Conservation (phyloP, 495 filamentous ascomycete genomes). For the Hyphodiscus hymeniophilus region DNA sequence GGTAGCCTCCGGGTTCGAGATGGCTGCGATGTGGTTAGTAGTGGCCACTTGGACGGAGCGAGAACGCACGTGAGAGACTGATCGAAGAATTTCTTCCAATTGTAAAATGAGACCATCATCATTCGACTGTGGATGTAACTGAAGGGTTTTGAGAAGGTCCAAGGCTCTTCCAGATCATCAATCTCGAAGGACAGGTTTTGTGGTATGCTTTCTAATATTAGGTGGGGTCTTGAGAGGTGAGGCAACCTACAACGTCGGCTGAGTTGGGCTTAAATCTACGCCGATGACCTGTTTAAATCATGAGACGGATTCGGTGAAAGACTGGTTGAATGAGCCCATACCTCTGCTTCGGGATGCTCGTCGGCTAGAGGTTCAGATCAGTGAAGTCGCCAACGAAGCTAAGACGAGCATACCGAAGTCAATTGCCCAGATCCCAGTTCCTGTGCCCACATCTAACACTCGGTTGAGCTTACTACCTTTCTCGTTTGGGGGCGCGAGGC, state of each 20-base stretch:
- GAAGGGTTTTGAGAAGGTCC: conserved; percentile 27
- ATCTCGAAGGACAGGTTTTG: conserved; percentile 29
- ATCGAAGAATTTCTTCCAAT: conserved; percentile 30
- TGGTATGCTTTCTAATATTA: no score
- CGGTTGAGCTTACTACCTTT: conserved; percentile 36
- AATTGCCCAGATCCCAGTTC: conserved; percentile 51
- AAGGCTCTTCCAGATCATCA: conserved; percentile 27
- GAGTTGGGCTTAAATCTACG: conserved; percentile 56
- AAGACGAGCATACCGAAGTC: conserved; percentile 35
- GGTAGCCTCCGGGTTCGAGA: conserved; percentile 41
- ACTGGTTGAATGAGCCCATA: no score
- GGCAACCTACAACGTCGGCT: conserved; percentile 39
- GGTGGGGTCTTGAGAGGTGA: background rate
- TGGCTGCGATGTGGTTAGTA: no score
- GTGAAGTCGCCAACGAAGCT: no score
- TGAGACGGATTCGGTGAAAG: no score
- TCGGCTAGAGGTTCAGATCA: no score
- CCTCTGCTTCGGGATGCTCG: conserved; percentile 40
- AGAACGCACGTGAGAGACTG: conserved; percentile 28
- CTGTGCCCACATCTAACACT: conserved; percentile 56
- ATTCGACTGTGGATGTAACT: conserved; percentile 39
- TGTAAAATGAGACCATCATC: conserved; percentile 35
- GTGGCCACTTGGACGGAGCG: no score
- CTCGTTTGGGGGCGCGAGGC: conserved; percentile 39
- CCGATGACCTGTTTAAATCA: conserved; percentile 38